Base-by-base conservation (phyloP, 2,329 filamentous ascomycete genomes). In the Venturia asperata region DNA sequence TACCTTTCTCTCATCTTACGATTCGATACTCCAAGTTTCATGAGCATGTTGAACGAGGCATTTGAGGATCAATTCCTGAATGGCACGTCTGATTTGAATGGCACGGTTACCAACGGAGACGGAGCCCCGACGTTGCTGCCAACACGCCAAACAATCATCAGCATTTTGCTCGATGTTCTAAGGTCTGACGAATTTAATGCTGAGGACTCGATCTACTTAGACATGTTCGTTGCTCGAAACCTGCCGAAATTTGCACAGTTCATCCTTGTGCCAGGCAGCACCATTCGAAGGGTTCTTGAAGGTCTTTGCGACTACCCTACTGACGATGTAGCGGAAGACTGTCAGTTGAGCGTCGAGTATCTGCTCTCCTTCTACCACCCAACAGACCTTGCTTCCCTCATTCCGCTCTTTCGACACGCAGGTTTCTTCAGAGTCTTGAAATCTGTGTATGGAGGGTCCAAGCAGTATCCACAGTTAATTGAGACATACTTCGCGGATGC, bases 171-270 rank as follows among this genome's bases (percentile, higher is more conserved):
- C 13, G 92, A 96, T 74, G 88, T 97, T 37, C 96, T 99, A 91
- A 89, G 87, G 62, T 79, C 85, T 0, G 80, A 83, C 4, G 85
- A 90, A 60, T 97, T 96, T 75, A 84, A 86, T 0, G 77, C 87
- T 0, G 85, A 89, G 67, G 92, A 97, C 72, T 92, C 90, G 15
- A 90, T 99, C 65, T 99, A 96, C 75, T 83, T 99, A 56, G 92
- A 99, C 76, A 99, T 99, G 92, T 99, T 99, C 72, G 89, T 99
- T 73, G 93, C 94, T 21, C 87, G 94, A 65, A 99, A 96, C 73
- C 79, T 99, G 62, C 91, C 95, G 3, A 99, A 99, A 74, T 99
- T 96, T 72, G 92, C 92, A 0, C 93, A 97, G 73, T 97, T 97
- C 72, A 87, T 99, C 62, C 83, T 97, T 13, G 85, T 99, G 60